Evolutionary conservation across 257 asterid species (phyloP), one percentile per base, ranked within the genome.

Genomic region (Ballota nigra): DNA sequence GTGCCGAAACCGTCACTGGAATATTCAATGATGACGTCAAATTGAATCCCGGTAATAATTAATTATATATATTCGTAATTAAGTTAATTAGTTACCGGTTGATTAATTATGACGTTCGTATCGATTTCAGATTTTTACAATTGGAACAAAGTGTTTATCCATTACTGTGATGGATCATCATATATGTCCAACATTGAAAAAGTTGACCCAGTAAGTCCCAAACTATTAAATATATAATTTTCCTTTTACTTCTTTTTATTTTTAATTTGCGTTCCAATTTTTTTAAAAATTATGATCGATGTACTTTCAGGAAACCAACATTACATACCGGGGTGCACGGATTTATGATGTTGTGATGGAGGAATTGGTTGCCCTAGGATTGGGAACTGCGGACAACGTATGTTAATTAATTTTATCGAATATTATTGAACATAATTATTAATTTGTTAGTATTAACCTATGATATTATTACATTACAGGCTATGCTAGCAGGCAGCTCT

Each of bases 401-500:
- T 6, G 6, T 4, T 31, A 5, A 0, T 26, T 11, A 40, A 56
- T 8, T 3, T 49, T 6, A 1, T n/a, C 19, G 11, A 24, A 3
- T 18, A 6, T 52, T 51, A 15, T 45, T 15, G 22, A n/a, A 47
- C 22, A n/a, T 4, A 41, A 41, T 33, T 33, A 4, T 33, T 6
- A 4, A 4, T 33, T 4, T 4, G 0, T 4, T 4, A 33, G 6
- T 4, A 33, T 33, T 3, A 33, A 33, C 6, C 3, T 29, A 33
- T 33, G 5, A 33, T 33, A 26, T 26, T 26, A 26, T 1, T 26
- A 26, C 3, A 26, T 33, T 12, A 3, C 26, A 84, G 89, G 82
- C 75, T n/a, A 68, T 84, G 51, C 60, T 84, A 1, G 16, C 69
- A 0, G 86, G 89, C 38, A 45, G 29, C 29, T 84, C 88, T 3